Conservation (phyloP, 1,139 yeast genomes). For the Blastobotrys malaysiensis region DNA sequence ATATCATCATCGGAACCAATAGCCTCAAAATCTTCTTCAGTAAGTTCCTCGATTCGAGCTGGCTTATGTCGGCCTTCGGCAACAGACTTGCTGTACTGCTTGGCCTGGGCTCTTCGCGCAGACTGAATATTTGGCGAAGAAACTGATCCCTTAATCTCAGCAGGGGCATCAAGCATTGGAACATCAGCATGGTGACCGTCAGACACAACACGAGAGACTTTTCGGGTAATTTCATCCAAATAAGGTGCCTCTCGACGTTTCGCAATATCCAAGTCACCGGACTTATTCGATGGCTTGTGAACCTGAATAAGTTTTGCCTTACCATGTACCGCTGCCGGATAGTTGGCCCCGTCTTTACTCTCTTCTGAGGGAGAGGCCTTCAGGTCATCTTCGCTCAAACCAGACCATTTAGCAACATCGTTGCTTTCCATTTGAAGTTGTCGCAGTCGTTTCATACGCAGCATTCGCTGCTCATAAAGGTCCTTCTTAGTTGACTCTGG, state of each 20-base stretch:
- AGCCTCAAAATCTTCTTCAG: not conserved
- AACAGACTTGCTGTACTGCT: not conserved
- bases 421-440: slow-evolving; percentile 31
- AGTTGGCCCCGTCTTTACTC: not conserved
- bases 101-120: not conserved
- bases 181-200: not conserved
- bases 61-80: not conserved
- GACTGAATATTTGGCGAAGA: not conserved
- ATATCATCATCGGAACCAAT: slow-evolving; percentile 5
- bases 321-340: slow-evolving; percentile 18
- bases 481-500: slow-evolving; percentile 20
- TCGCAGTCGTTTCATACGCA: slow-evolving; percentile 26
- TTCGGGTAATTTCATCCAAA: slow-evolving; percentile 13
- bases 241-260: slow-evolving; percentile 7
- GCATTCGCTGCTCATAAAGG: slow-evolving; percentile 25
- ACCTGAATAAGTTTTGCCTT: slow-evolving; percentile 22
- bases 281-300: slow-evolving; percentile 10
- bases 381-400: not conserved
- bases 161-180: not conserved
- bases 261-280: not conserved
- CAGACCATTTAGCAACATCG: slow-evolving; percentile 27
- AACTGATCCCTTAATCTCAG: not conserved
- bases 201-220: slow-evolving; percentile 8
- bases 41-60: not conserved
- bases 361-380: not conserved